Evolutionary conservation across 768 basidiomycete genomes (phyloP), one percentile per base, ranked within the genome.

Genomic region (Lactarius sp.): DNA sequence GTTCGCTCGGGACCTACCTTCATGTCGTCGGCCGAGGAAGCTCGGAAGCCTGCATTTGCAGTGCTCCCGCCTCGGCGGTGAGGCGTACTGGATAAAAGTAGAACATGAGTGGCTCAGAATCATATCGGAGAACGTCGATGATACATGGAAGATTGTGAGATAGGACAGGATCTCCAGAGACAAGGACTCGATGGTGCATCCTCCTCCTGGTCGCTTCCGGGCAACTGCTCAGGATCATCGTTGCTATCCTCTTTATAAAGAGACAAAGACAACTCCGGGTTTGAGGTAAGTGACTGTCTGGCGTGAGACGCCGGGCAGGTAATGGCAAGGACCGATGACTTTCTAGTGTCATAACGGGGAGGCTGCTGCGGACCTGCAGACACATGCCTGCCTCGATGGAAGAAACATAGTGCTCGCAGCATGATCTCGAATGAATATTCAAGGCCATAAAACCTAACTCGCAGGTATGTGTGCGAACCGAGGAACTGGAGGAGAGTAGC

Each of bases 191-290:
- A 64, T 64, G 36, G 56, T 59, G 52, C 53, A 53, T 54, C 57
- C 52, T 39, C 60, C 60, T 52, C 33, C 50, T 58, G 51, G 50
- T 62, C 51, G 50, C 61, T 58, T 63, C 62, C 52, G 44, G 46
- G 54, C 16, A 46, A 31, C 20, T 61, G 52, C 36, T 33, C 22
- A 34, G 8, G 62, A 64, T 64, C 62, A 49, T 55, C 62, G 46
- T 59, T 64, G 46, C 62, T 34, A 64, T 59, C 62, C 62, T 64
- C 62, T 22, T 55, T 59, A 55, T 59, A 55, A 55, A 64, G 62
- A 27, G 57, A 59, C 44, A 39, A 53, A 47, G 58, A 31, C 31
- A 41, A 27, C 46, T 16, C 62, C 46, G 52, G n/a, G 41, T 14
- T 58, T 49, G 62, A 53, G 51, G 51, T 56, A 62, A 56, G 41